These are phyloP conservation scores for Saururus chinensis DNA, from an alignment of 164 flowering plant genomes.

Conservation along the genomic window DNA sequence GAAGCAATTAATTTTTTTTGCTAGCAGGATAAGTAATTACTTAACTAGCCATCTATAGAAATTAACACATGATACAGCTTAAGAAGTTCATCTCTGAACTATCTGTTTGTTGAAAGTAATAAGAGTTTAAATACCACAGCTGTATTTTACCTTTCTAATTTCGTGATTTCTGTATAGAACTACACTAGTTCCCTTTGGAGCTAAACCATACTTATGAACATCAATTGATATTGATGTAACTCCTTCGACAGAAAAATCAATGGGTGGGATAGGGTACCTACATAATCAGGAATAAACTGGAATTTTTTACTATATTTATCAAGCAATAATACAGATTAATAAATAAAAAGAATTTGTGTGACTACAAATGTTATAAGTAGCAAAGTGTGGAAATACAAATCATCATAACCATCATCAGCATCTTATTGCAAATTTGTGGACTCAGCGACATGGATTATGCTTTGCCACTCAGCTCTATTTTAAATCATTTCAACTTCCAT, in stretches of 20 bases:
- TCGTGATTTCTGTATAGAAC: conserved; percentile 82
- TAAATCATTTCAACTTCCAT: too few species aligned
- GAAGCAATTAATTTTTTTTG: conserved; percentile 12
- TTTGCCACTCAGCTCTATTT: too few species aligned
- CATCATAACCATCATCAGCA: too few species aligned
- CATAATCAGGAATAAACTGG: neutral
- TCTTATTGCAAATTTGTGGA: too few species aligned
- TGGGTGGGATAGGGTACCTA: conserved; percentile 85
- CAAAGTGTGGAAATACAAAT: neutral
- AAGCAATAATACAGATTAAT: too few species aligned
- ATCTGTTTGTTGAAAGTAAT: too few species aligned
- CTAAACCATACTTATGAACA: conserved; percentile 98
- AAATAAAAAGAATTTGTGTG: neutral
- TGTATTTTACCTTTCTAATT: conserved; percentile 61
- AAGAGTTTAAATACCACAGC: neutral
- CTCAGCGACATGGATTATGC: too few species aligned
- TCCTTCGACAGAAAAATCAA: conserved; percentile 85
- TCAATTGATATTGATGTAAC: conserved; percentile 91
- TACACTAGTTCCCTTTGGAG: conserved; percentile 93
- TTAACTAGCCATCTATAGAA: neutral
- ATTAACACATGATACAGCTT: neutral
- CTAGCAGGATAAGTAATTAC: too few species aligned
- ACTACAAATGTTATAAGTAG: neutral
- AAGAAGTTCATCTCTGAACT: too few species aligned
- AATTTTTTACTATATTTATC: neutral